Conservation (phyloP, 495 filamentous ascomycete species). For the Annulohypoxylon nitens region DNA sequence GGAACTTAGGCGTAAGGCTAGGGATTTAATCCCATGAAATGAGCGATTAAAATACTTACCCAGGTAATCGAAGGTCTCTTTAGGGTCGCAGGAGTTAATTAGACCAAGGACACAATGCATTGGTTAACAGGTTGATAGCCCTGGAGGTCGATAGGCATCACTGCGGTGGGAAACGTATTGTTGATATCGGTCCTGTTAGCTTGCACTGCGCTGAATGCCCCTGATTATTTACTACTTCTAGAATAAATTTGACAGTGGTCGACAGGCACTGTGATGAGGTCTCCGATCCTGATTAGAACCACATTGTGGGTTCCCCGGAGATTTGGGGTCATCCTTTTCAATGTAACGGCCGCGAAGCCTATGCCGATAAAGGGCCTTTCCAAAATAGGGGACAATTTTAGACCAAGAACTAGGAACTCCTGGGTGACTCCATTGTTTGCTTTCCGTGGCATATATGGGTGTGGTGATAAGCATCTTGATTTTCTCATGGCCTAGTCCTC, state of each 20-base stretch:
- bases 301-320: conserved; percentile 9
- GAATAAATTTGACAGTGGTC: conserved; percentile 1
- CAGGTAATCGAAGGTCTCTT: background rate
- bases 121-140: background rate
- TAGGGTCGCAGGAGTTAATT: background rate
- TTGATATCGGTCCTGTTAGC: conserved; percentile 10
- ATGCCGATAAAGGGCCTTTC: conserved; percentile 26
- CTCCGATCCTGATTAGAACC: conserved; percentile 10
- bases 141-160: background rate
- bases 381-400: background rate
- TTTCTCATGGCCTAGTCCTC: conserved; percentile 6
- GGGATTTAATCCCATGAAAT: background rate
- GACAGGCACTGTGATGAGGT: background rate
- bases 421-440: background rate
- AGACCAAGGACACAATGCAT: background rate
- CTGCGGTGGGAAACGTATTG: conserved; percentile 3
- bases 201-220: background rate
- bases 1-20: background rate
- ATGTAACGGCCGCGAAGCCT: conserved; percentile 19
- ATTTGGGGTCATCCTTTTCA: conserved; percentile 1
- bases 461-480: too few relatives aligned
- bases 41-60: background rate
- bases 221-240: background rate
- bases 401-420: background rate
- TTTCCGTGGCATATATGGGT: background rate